A percentile compares a stretch with the other conserved stretches of the same genome.
Conservation (phyloP, 257 asterid genomes). For the Solanum acaule region DNA sequence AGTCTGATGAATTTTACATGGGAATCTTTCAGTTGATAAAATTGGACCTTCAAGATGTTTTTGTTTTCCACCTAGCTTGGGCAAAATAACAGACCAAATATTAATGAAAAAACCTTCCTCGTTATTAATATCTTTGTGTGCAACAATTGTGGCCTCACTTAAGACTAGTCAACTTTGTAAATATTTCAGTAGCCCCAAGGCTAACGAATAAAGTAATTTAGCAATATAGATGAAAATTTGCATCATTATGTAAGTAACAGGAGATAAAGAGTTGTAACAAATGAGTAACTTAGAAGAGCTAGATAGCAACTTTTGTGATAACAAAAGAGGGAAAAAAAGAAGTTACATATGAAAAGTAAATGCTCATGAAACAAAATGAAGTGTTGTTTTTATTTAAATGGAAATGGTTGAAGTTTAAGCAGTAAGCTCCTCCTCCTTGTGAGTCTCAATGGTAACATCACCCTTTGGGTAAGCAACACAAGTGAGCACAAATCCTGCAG, state of each 20-base stretch:
- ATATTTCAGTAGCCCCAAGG: background rate
- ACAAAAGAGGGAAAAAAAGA: background rate
- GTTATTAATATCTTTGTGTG: background rate
- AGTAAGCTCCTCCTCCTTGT: conserved; percentile 65
- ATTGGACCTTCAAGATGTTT: too few species aligned
- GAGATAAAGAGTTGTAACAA: background rate
- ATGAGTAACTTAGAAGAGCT: background rate
- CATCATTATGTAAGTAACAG: background rate
- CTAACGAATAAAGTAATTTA: background rate
- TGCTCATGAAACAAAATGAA: background rate
- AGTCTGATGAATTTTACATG: background rate
- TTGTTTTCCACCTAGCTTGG: background rate
- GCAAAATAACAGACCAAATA: background rate
- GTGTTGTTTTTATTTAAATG: background rate
- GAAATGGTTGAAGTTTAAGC: background rate
- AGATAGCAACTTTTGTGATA: background rate
- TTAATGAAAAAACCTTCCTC: background rate
- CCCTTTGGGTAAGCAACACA: conserved; percentile 54
- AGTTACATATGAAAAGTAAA: background rate
- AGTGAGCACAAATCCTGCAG: conserved; percentile 54
- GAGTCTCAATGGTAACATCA: conserved; percentile 52
- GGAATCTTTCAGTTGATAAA: background rate
- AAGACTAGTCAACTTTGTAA: background rate
- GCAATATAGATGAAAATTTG: background rate
- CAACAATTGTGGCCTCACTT: background rate